A percentile compares a stretch with the other conserved stretches of the same genome.
Conservation (phyloP, 768 basidiomycete genomes). For the Lactifluus pinguis region DNA sequence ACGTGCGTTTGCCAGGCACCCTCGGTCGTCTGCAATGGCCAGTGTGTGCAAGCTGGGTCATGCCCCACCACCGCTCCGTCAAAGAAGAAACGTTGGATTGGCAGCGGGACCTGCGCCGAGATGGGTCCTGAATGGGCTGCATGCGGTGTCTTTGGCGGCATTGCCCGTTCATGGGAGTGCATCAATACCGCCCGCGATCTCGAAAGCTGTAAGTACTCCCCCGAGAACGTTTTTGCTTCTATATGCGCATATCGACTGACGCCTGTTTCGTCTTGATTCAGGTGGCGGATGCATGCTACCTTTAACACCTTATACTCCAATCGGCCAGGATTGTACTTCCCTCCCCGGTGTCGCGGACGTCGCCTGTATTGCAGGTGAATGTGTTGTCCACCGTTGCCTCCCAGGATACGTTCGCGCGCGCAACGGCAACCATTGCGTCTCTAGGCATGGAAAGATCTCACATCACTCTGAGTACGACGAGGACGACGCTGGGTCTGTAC, state of each 20-base stretch:
- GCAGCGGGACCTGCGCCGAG: constrained; percentile 22
- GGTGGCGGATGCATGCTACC: constrained; percentile 40
- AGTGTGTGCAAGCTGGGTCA: not conserved
- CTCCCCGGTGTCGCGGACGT: constrained; percentile 42
- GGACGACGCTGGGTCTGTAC: not conserved
- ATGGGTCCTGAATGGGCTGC: constrained; percentile 28
- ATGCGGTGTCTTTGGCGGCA: constrained; percentile 36
- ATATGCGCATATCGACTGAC: no score
- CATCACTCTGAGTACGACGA: not conserved
- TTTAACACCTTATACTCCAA: constrained; percentile 22
- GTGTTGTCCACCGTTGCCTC: constrained; percentile 38
- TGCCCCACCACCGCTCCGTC: constrained; percentile 24
- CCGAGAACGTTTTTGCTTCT: no score
- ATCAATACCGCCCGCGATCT: constrained; percentile 39
- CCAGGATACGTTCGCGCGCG: constrained; percentile 28
- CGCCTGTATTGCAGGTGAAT: constrained; percentile 35
- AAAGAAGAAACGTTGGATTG: constrained; percentile 25
- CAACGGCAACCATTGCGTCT: constrained; percentile 20
- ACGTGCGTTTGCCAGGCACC: constrained; percentile 37
- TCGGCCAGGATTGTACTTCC: constrained; percentile 42
- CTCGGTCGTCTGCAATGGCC: constrained; percentile 32
- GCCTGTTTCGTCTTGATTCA: constrained; percentile 13
- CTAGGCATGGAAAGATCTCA: not conserved
- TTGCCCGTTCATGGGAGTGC: constrained; percentile 38
- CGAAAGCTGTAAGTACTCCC: constrained; percentile 39